These are phyloP conservation scores for Pyrus communis DNA, from an alignment of 306 rosid genomes.

Conservation along the genomic window DNA sequence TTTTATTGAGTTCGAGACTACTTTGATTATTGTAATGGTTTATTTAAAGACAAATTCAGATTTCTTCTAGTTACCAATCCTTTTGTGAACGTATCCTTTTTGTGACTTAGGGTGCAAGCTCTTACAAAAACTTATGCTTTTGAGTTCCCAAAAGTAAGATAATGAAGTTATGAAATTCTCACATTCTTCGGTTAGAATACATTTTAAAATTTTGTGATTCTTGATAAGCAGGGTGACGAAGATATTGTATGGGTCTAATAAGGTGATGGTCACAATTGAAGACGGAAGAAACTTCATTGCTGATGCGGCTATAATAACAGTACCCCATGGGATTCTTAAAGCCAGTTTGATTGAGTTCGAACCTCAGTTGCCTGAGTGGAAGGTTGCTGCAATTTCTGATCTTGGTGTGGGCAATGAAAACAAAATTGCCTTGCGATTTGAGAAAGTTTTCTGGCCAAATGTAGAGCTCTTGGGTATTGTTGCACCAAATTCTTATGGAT, in stretches of 20 bases:
- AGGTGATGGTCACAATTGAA: constrained; percentile 55
- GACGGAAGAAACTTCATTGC: constrained; percentile 53
- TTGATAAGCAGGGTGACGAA: constrained; percentile 24
- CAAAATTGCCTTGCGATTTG: constrained; percentile 55
- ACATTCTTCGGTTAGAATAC: neutral
- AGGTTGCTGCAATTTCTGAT: constrained; percentile 59
- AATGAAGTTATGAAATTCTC: neutral
- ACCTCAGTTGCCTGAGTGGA: constrained; percentile 68
- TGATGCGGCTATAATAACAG: constrained; percentile 35
- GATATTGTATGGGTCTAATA: constrained; percentile 18
- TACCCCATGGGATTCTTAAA: constrained; percentile 63
- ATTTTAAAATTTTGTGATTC: neutral
- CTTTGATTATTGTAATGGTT: neutral
- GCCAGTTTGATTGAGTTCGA: constrained; percentile 62
- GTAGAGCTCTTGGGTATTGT: constrained; percentile 62
- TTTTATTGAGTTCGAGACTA: neutral
- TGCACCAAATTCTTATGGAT: constrained; percentile 58
- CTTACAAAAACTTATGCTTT: neutral
- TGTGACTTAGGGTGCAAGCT: neutral
- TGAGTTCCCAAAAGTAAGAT: neutral
- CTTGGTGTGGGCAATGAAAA: constrained; percentile 82
- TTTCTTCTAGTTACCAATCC: neutral
- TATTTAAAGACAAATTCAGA: neutral
- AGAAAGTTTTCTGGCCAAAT: constrained; percentile 65
- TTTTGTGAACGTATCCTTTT: neutral